Base-by-base conservation (phyloP, 2,329 filamentous ascomycete genomes). In the Cadophora sp. region DNA sequence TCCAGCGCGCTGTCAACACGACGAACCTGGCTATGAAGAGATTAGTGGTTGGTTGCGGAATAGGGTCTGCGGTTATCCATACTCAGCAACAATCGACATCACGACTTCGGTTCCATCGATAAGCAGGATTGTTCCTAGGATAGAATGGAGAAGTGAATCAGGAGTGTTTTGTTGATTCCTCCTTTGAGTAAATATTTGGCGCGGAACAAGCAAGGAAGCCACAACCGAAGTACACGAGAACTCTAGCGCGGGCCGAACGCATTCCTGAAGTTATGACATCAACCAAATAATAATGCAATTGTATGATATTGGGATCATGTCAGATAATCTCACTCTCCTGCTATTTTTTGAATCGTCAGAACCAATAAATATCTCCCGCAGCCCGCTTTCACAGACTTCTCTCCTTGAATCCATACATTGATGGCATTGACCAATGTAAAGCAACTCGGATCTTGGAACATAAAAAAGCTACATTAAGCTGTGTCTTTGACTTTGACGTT, bases 1-100 rank as follows among this genome's bases (percentile, higher is more conserved):
- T 91, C 89, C 68, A 92, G 84, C 76, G 90, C 88, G 73, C 86
- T 84, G 79, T 91, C 89, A 67, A 91, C 81, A 69, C 85, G 85
- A 76, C 87, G 86, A 70, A 91, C 84, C 79, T 89, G 87, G 65
- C 77, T 78, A 46, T 59, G 27, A 34, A 56, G 34, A 64, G 22
- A 22, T 68, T 63, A 66, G 43, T 12, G 55, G 34, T 69, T 14
- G 40, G 14, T 65, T 27, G 29, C 50, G 14, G 43, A 64, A 19
- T 43, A 19, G 48, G 62, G 34, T 58, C 29, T 26, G 24, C 46
- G 34, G 66, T 55, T 12, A 71, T 16, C 9, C 79, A 76, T 78
- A 83, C 82, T 83, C 82, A 76, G 80, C 76, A 73, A 83, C 80
- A 74, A 83, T 81, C 65, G 82, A 83, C 82, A 83, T 83, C 43